Conservation (phyloP, 2,329 filamentous ascomycete species). For the Lecanicillium sp. region DNA sequence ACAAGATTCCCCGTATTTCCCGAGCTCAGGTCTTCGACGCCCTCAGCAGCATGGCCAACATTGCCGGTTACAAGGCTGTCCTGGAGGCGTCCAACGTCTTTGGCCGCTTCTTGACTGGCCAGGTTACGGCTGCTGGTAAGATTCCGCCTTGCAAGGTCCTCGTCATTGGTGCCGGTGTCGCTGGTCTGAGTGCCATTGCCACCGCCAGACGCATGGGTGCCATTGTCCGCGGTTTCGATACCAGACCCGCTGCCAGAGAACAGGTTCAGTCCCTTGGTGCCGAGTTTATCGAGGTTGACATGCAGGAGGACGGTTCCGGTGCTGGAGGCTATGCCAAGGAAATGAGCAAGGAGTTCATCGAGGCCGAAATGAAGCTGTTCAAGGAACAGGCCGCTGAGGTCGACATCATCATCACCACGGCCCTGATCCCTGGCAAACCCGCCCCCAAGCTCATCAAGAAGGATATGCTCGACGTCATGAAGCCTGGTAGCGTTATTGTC, state of each 20-base stretch:
- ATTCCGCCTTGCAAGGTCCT: conserved; percentile 87
- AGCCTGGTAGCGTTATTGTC: conserved; percentile 80
- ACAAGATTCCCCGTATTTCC: conserved; percentile 85
- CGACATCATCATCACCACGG: conserved; percentile 88
- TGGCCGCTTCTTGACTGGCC: conserved; percentile 79
- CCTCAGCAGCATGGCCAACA: conserved; percentile 88
- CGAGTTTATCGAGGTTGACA: conserved; percentile 80
- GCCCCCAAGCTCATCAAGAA: conserved; percentile 81
- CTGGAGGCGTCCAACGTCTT: conserved; percentile 86
- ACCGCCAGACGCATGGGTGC: conserved; percentile 81
- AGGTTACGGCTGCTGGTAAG: conserved; percentile 83
- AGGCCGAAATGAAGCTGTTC: conserved; percentile 89
- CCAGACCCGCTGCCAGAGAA: conserved; percentile 77
- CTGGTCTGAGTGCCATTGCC: conserved; percentile 80
- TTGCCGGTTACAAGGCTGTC: conserved; percentile 88
- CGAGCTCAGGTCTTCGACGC: conserved; percentile 85
- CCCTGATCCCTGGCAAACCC: conserved; percentile 77
- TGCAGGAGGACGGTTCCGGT: conserved; percentile 77
- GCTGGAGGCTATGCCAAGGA: conserved; percentile 86
- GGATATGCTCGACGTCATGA: conserved; percentile 75
- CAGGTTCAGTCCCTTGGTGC: conserved; percentile 87
- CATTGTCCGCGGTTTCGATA: conserved; percentile 86
- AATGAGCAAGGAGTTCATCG: conserved; percentile 91
- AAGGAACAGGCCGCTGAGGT: conserved; percentile 80
- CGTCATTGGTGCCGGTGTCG: conserved; percentile 84